Base-by-base conservation (phyloP, 306 rosid species). In the Corylus americana region DNA sequence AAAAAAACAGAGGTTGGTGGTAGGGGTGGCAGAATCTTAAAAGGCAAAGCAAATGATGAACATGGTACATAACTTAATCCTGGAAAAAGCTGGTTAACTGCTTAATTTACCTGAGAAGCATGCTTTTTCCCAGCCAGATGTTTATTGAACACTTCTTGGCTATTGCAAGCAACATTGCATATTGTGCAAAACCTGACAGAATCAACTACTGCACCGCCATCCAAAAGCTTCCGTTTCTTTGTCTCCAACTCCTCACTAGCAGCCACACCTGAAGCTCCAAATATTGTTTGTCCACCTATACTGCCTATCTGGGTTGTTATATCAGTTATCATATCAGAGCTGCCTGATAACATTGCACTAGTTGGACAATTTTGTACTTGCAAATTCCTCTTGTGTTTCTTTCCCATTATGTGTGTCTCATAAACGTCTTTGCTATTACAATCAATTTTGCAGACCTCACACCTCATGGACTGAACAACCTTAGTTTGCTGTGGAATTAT, bases 111-210 rank as follows among this genome's bases (percentile, higher is more conserved):
- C 92, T 85, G 92, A 76, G 87, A 81, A 50, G 83, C 77, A 48
- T 92, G 96, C 80, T 79, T 90, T 84, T 81, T 86, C 82, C 96
- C 96, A 49, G 79, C 64, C 74, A 89, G 63, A 84, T 92, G 96
- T 75, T 81, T 86, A 71, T 17, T 78, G 68, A 63, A 92, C 73
- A 82, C 86, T 16, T 89, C 89, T 84, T 83, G 82, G 76, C 93
- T 89, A 57, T 83, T 86, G 83, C 93, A 86, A 49, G 63, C 84
- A 75, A 92, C 55, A 31, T 91, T 86, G 84, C 96, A 92, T 61
- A 78, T 62, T 7, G 78, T 18, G 83, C 93, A 92, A 67, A 83
- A 59, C 86, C 80, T 86, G 45, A 67, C 78, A 11, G 88, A 85
- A 80, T 89, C 89, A 69, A 55, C 55, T 2, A 83, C 69, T 1